Base-by-base conservation (phyloP, 179 eudicot species). In the Beta lomatogona region DNA sequence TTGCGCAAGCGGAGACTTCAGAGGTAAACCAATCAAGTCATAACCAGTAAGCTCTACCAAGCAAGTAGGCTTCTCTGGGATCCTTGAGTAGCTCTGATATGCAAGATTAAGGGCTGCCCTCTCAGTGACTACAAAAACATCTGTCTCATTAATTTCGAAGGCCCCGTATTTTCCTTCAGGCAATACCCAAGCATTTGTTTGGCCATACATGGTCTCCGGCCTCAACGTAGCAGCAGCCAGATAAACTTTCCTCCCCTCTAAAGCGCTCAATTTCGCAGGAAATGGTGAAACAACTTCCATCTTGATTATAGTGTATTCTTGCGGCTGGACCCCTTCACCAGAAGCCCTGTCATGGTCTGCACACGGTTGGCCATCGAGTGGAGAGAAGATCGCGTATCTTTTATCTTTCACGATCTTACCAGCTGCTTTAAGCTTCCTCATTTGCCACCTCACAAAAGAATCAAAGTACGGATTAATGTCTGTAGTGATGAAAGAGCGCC, bases 291-390 rank as follows among this genome's bases (percentile, higher is more conserved):
- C 75, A 45, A 93, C 92, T 88, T 94, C 96, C 97, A 94, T 93
- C 84, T 94, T 92, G 67, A 94, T 93, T 45, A 94, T 83, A 12
- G 96, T 92, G 80, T 94, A 93, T 77, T 94, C 98, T 83, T 94
- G 98, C 12, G 98, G 98, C 66, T 86, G 89, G 79, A 94, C 96
- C 69, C 98, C 98, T 83, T 94, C 98, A 45, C 98, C 97, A 12
- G 97, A 94, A 71, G 97, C 97, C 81, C 96, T 92, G 77, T 94
- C 98, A 78, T 94, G 98, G 84, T 94, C 98, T 7, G 98, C 97
- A 80, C 97, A 94, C 5, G 96, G 98, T 85, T 93, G 97, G 36
- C 98, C 98, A 85, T 94, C 98, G 31, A 92, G 79, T 3, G 97
- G 98, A 12, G 98, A 94, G 83, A 87, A 94, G 36, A 92, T 83